Evolutionary conservation across 75 land plant genomes (phyloP).

Genomic region (Selaginella moellendorffii): DNA sequence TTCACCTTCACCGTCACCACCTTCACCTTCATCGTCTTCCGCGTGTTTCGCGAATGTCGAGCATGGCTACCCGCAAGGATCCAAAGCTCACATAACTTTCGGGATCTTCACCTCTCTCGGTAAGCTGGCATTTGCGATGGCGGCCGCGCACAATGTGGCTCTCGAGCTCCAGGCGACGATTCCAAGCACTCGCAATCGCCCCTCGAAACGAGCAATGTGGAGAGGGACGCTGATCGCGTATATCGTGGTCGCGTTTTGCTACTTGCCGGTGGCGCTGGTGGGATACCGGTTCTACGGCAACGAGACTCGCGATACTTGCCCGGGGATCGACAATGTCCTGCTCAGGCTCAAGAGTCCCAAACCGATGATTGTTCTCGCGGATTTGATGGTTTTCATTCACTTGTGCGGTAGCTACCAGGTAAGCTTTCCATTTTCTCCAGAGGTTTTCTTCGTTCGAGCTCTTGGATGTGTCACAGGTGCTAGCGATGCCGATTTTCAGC

Average conservation of each 20-base stretch:
- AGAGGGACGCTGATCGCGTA: background rate
- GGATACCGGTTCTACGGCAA: slow-evolving; percentile 3
- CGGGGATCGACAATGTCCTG: background rate
- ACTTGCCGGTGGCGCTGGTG: background rate
- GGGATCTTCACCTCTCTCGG: background rate
- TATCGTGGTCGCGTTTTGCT: background rate
- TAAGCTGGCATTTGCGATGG: background rate
- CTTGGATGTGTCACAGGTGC: background rate
- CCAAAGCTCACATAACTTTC: background rate
- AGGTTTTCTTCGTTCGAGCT: background rate
- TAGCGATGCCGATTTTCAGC: background rate
- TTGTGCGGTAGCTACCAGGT: slow-evolving; percentile 6
- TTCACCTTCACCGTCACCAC: no score
- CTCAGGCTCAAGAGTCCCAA: background rate
- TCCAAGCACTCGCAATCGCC: background rate
- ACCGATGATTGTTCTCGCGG: background rate
- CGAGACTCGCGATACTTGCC: no score
- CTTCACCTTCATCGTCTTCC: no score
- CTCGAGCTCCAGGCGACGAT: slow-evolving; percentile 1
- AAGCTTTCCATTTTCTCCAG: background rate
- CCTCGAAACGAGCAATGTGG: slow-evolving; percentile 1
- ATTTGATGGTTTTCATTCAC: background rate
- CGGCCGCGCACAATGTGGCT: slow-evolving; percentile 3
- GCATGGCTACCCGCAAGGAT: background rate
- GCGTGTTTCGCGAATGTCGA: background rate